Evolutionary conservation across 192 early-diverging fungal species (phyloP).

Genomic region (Entrophospora sp.): DNA sequence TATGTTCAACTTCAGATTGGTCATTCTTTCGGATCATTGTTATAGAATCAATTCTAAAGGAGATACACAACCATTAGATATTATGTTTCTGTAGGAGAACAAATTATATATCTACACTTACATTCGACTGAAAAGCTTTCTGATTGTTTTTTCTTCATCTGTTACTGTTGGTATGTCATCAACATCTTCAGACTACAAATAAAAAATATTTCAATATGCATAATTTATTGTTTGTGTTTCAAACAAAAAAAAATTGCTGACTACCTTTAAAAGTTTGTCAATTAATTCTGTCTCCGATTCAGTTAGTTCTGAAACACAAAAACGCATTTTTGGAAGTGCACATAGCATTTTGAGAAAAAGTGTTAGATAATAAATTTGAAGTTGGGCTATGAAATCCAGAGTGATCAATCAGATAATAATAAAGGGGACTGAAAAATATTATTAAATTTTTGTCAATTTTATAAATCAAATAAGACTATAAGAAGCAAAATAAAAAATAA

Average conservation of each 20-base stretch:
- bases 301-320: constrained; percentile 9
- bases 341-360: constrained; percentile 7
- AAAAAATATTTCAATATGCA: constrained; percentile 6
- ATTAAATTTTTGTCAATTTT: not conserved
- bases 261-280: constrained; percentile 14
- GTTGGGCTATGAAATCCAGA: constrained; percentile 14
- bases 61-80: constrained; percentile 7
- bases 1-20: constrained; percentile 11
- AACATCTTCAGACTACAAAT: constrained; percentile 13
- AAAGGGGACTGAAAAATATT: constrained; percentile 8
- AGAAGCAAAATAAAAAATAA: constrained; percentile 13
- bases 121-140: constrained; percentile 15
- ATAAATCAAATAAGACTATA: constrained; percentile 4
- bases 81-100: not conserved
- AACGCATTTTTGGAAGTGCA: constrained; percentile 14
- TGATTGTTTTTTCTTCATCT: not conserved
- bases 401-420: constrained; percentile 18
- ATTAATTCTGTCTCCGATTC: constrained; percentile 10
- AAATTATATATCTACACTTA: constrained; percentile 17
- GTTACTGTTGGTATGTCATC: constrained; percentile 1
- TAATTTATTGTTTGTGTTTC: constrained; percentile 5
- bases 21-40: constrained; percentile 20
- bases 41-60: constrained; percentile 2
- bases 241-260: constrained; percentile 6
- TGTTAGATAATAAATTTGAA: constrained; percentile 1